A percentile compares a stretch with the other conserved stretches of the same genome.
These are phyloP conservation scores for Neurospora hispaniola DNA, from an alignment of 495 filamentous ascomycete species.

Conservation along the genomic window DNA sequence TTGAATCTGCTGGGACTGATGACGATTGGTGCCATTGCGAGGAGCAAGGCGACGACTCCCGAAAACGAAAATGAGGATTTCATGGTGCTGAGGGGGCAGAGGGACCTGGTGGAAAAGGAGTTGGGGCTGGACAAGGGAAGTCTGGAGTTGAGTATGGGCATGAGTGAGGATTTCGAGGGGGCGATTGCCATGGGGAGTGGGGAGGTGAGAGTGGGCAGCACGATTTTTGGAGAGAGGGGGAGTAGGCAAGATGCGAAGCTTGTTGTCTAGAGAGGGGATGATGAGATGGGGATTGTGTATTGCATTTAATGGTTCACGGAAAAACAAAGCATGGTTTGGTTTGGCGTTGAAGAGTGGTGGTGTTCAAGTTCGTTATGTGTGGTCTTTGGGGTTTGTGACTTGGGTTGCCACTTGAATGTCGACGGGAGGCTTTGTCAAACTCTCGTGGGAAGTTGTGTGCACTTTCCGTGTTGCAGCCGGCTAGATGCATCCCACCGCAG, in stretches of 20 bases:
- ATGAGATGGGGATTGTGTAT: not conserved
- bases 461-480: not conserved
- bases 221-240: slow-evolving; percentile 79
- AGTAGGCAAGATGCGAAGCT: slow-evolving; percentile 60
- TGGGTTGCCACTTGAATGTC: not conserved
- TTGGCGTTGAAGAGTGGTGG: not conserved
- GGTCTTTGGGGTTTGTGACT: not conserved
- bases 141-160: slow-evolving; percentile 58
- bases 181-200: slow-evolving; percentile 74
- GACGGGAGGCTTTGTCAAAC: not conserved
- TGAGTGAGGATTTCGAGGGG: slow-evolving; percentile 92
- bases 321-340: not conserved
- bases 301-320: not conserved
- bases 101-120: slow-evolving; percentile 48
- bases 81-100: slow-evolving; percentile 49
- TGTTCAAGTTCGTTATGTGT: not conserved
- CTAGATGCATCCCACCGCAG: too few relatives aligned
- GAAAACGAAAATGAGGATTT: slow-evolving; percentile 93
- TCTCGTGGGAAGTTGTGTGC: not conserved
- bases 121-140: slow-evolving; percentile 25
- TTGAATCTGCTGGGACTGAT: slow-evolving; percentile 74
- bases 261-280: slow-evolving; percentile 21
- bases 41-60: slow-evolving; percentile 55
- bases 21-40: slow-evolving; percentile 92
- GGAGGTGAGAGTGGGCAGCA: slow-evolving; percentile 92